These are phyloP conservation scores for Colletotrichum euphorbiae DNA, from an alignment of 2,329 filamentous ascomycete species.

Conservation along the genomic window DNA sequence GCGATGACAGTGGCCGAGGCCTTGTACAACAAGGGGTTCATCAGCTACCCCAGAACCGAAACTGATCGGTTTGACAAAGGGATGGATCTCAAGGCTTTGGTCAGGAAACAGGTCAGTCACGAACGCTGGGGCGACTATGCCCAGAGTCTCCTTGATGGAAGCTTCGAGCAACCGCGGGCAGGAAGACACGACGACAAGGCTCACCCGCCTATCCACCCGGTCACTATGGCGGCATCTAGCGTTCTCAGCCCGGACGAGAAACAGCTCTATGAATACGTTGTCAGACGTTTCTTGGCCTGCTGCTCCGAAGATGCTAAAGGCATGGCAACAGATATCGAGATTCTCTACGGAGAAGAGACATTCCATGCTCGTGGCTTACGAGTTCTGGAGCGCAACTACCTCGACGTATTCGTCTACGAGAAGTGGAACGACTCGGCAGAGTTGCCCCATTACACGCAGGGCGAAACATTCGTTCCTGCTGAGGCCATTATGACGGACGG, in stretches of 20 bases:
- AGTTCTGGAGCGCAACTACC: slow-evolving; percentile 89
- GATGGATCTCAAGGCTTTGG: slow-evolving; percentile 83
- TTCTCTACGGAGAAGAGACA: slow-evolving; percentile 83
- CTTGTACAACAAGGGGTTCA: slow-evolving; percentile 94
- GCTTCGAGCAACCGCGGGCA: slow-evolving; percentile 82
- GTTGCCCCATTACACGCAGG: slow-evolving; percentile 81
- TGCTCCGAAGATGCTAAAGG: slow-evolving; percentile 95
- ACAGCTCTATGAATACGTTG: slow-evolving; percentile 91
- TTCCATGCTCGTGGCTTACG: slow-evolving; percentile 87
- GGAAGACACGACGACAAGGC: slow-evolving; percentile 95
- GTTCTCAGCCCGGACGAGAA: slow-evolving; percentile 75
- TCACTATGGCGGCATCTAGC: slow-evolving; percentile 80
- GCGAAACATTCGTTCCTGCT: slow-evolving; percentile 86
- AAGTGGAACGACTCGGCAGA: slow-evolving; percentile 92
- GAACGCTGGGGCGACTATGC: slow-evolving; percentile 84
- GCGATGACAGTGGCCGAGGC: slow-evolving; percentile 90
- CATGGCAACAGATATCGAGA: slow-evolving; percentile 84
- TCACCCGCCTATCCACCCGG: slow-evolving; percentile 95
- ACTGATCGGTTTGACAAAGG: slow-evolving; percentile 94
- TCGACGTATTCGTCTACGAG: slow-evolving; percentile 96
- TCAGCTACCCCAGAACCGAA: slow-evolving; percentile 97
- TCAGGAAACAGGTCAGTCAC: slow-evolving; percentile 86
- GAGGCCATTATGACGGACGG: slow-evolving; percentile 92
- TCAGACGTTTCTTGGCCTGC: slow-evolving; percentile 91
- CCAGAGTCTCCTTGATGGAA: slow-evolving; percentile 77